Conservation (phyloP, 2,329 filamentous ascomycete genomes). For the Fusarium neocosmosporiellum region DNA sequence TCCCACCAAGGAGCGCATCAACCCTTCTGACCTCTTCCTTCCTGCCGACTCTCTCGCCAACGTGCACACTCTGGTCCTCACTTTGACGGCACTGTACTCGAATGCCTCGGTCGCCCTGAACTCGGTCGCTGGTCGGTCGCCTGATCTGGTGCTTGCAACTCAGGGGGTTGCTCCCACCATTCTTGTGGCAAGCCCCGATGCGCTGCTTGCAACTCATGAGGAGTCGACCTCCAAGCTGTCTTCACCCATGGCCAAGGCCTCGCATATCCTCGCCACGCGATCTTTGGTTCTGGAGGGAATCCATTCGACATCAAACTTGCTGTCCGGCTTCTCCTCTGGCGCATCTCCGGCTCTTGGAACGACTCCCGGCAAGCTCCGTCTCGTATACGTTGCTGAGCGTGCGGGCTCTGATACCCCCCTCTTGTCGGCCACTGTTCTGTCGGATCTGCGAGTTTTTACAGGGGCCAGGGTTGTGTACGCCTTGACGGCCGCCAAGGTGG, state of each 20-base stretch:
- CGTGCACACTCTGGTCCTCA: conserved; percentile 82
- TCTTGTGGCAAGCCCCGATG: conserved; percentile 80
- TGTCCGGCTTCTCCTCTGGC: conserved; percentile 66
- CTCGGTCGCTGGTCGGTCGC: conserved; percentile 80
- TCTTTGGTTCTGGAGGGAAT: conserved; percentile 76
- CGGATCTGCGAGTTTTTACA: conserved; percentile 84
- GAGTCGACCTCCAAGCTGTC: conserved; percentile 69
- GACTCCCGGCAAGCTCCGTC: conserved; percentile 78
- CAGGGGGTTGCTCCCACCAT: conserved; percentile 83
- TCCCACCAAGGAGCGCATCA: conserved; percentile 79
- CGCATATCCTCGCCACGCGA: conserved; percentile 78
- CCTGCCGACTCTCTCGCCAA: conserved; percentile 84
- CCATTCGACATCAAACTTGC: conserved; percentile 68
- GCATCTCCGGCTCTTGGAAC: conserved; percentile 69
- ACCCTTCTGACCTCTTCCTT: conserved; percentile 82
- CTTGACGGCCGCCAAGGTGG: conserved; percentile 83
- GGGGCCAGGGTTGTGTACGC: conserved; percentile 87
- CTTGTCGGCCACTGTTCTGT: conserved; percentile 76
- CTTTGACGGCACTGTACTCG: conserved; percentile 83
- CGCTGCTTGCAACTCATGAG: conserved; percentile 74
- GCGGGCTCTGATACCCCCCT: conserved; percentile 70
- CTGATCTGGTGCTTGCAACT: conserved; percentile 79
- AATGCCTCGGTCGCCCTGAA: conserved; percentile 90
- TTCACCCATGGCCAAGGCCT: conserved; percentile 72
- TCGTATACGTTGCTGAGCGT: conserved; percentile 83